Percentiles rank a stretch among this genome's conserved stretches.
phyloP scores from a whole-genome alignment of 2,329 filamentous ascomycete genomes.

The Cryphonectria nitschkei region DNA sequence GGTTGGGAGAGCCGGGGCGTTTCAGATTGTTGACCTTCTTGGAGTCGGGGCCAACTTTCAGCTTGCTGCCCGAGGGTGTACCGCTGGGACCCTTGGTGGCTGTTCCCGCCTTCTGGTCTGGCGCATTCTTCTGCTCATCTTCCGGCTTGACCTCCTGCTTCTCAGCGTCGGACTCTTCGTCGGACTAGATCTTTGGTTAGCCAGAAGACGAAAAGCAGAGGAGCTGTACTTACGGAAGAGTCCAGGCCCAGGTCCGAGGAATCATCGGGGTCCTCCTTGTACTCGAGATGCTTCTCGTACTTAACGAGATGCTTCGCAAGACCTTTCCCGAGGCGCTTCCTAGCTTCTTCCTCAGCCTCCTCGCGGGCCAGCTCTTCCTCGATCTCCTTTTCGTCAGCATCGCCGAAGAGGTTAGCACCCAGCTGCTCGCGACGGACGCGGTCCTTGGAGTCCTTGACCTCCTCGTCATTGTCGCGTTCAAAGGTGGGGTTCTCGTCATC shows the following conservation, averaged over 20 bases:
- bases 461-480: slow-evolving; percentile 81
- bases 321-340: slow-evolving; percentile 73
- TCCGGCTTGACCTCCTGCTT: slow-evolving; percentile 59
- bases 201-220: slow-evolving; percentile 10
- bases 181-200: slow-evolving; percentile 45
- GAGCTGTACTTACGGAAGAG: slow-evolving; percentile 37
- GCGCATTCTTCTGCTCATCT: slow-evolving; percentile 53
- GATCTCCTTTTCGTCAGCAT: slow-evolving; percentile 70
- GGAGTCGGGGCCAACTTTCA: slow-evolving; percentile 47
- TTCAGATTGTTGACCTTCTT: slow-evolving; percentile 72
- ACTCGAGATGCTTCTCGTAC: slow-evolving; percentile 84
- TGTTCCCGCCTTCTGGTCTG: slow-evolving; percentile 49
- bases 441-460: slow-evolving; percentile 71
- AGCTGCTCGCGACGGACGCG: slow-evolving; percentile 80
- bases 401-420: slow-evolving; percentile 81
- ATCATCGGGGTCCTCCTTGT: slow-evolving; percentile 66
- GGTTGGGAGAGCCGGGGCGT: slow-evolving; percentile 81
- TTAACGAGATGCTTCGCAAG: slow-evolving; percentile 81
- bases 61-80: slow-evolving; percentile 48
- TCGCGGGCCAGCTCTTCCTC: slow-evolving; percentile 75
- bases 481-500: slow-evolving; percentile 80
- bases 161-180: slow-evolving; percentile 55
- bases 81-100: slow-evolving; percentile 71
- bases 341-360: slow-evolving; percentile 68
- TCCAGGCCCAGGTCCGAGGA: slow-evolving; percentile 43